Base-by-base conservation (phyloP, 768 basidiomycete species). In the Dendrothele bispora region DNA sequence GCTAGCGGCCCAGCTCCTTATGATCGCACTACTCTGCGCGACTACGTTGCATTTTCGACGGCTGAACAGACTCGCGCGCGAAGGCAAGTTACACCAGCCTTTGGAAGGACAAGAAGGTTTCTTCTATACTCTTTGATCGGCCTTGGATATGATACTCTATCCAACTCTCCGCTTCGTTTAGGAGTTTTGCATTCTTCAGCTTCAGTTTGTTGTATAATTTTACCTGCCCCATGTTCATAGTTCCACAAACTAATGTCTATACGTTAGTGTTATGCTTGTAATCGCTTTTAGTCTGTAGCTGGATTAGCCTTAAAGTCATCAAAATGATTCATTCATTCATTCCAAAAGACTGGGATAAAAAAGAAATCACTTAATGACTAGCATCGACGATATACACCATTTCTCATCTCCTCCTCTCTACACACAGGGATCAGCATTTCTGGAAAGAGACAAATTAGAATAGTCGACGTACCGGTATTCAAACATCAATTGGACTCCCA, bases 401-500 rank as follows among this genome's bases (percentile, higher is more conserved):
- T 71, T 45, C 89, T 67, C 59, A 74, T 73, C 61, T 91, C 89
- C 61, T 89, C 87, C 63, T 88, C 87, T 43, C 89, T 86, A 55
- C 25, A 41, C 41, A 25, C 1, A 50, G 25, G 51, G 34, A 42
- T 38, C 22, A 35, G 35, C n/a, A 47, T 37, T 43, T 34, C 50
- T 46, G 46, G 32, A 20, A 17, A 46, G 20, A n/a, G 29, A 39
- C 22, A 37, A 11, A 43, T 18, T 21, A 47, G 17, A 20, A 15
- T 40, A 48, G 28, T 24, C 6, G 3, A 71, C 84, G 17, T 53
- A 88, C 91, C 91, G 73, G 65, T 98, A 98, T 60, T 98, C 95
- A 50, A 98, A 92, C 95, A 98, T 97, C 37, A 95, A 62, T 59
- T 98, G 95, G 2, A 81, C 83, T 2, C 78, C 91, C 18, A 91